Conservation (phyloP, 2,329 filamentous ascomycete genomes). For the Colletotrichum sp. region DNA sequence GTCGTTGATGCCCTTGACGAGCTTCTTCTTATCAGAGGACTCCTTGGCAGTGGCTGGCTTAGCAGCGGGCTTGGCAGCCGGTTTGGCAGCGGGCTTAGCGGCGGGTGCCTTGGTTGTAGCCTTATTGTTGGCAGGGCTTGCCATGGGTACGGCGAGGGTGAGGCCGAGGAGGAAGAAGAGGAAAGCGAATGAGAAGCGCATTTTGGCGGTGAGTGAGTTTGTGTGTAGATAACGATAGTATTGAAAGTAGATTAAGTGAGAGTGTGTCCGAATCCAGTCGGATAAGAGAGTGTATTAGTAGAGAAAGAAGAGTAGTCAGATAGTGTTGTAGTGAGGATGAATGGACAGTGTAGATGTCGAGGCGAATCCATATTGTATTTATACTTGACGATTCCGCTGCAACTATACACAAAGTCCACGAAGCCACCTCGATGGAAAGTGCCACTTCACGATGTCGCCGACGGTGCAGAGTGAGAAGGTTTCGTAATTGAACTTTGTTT, state of each 20-base stretch:
- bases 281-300: background rate
- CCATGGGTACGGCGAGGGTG: background rate
- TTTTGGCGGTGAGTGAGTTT: background rate
- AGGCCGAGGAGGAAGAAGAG: background rate
- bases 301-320: background rate
- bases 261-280: slow-evolving; percentile 1
- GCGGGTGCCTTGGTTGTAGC: background rate
- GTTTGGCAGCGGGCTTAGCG: background rate
- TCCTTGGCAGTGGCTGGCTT: background rate
- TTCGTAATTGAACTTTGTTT: background rate
- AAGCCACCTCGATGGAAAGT: accelerated
- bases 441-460: background rate
- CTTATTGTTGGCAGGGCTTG: background rate
- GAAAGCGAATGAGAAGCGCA: slow-evolving; percentile 3
- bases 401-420: background rate
- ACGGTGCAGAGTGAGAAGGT: background rate
- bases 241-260: background rate
- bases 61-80: background rate
- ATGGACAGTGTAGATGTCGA: background rate
- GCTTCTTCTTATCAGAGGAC: slow-evolving; percentile 5
- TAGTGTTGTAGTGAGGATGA: background rate
- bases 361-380: background rate
- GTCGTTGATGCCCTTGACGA: slow-evolving; percentile 6
- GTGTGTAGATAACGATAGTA: background rate
- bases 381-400: background rate